Base-by-base conservation (phyloP, 441 rosid genomes). In the Biscutella laevigata region DNA sequence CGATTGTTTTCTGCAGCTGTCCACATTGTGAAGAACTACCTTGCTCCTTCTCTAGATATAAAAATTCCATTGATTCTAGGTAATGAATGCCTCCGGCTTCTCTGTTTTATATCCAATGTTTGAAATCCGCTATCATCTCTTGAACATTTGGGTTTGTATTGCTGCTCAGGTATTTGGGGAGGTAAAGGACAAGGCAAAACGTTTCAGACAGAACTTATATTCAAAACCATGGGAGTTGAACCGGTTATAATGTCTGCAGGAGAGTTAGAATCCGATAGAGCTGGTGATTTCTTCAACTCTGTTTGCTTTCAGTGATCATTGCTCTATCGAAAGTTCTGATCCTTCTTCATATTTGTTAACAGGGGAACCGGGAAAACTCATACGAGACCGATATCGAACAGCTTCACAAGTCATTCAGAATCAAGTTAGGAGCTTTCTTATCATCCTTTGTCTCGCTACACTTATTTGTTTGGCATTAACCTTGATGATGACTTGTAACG, bases 371-470 rank as follows among this genome's bases (percentile, higher is more conserved):
- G 96, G 98, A 45, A 85, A 47, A 66, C 67, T 91, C 77, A 87
- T 91, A 45, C 84, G 96, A 24, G 98, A 85, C 57, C 98, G 96
- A 22, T 91, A 87, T 46, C 71, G 98, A 72, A 75, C 96, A 66
- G 98, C 98, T 75, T 91, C 98, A 71, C 95, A 85, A 87, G 94
- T 91, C 77, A 86, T 88, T 73, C 87, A 81, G 73, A 91, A 91
- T 71, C 87, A 87, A 88, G 98, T 91, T 69, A 87, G 86, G 63
- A 74, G 81, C 83, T 41, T 70, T 74, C 43, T 25, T 59, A 65
- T 66, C 68, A 77, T 48, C 75, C 70, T 58, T 54, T 53, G 36
- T 74, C 33, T 79, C 71, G 54, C 20, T 75, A 71, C 75, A 72
- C 57, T 59, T 71, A 69, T 69, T 9, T 11, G 43, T 16, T 54